Base-by-base conservation (phyloP, 345 rosid species). In the Arabidopsis suecica region DNA sequence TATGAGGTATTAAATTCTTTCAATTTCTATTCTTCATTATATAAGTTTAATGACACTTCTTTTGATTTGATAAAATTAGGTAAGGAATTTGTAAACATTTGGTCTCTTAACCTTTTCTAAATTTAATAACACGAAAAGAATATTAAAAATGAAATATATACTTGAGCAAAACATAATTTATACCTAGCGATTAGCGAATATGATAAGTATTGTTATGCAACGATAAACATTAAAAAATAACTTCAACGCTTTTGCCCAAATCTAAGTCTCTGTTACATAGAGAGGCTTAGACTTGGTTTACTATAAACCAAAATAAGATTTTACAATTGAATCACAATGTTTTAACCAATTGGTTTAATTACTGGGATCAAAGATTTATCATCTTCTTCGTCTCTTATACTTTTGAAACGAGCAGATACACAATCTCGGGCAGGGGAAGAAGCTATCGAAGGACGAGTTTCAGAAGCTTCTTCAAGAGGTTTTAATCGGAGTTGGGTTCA, bases 381-480 rank as follows among this genome's bases (percentile, higher is more conserved):
- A 36, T 8, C 32, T 34, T 34, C 33, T 69, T 44, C 22, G 73
- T 69, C 2, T 6, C 1, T 18, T 42, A 42, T 4, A 36, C n/a
- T 13, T 28, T 0, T 57, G 18, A 61, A 54, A 20, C 3, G 23
- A 38, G 51, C 84, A 89, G 97, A 59, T 7, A 10, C 91, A 93
- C 76, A 73, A 74, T 47, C 62, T 72, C 36, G 83, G 61, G 1
- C 70, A 48, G 10, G 82, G 80, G 41, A 74, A 65, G 61, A 32
- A 72, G 49, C 4, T 88, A 75, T 68, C 79, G 0, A 86, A 78
- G 55, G 93, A 88, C 0, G 92, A 91, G 61, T 91, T 91, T 66
- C 89, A 81, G 45, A 78, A 81, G 75, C 87, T 93, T 36, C 72
- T 93, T 28, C 80, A 83, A 50, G 86, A 86, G 32, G 82, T 91